Conservation (phyloP, 371 early-diverging fungal genomes). For the Mortierella sp. region DNA sequence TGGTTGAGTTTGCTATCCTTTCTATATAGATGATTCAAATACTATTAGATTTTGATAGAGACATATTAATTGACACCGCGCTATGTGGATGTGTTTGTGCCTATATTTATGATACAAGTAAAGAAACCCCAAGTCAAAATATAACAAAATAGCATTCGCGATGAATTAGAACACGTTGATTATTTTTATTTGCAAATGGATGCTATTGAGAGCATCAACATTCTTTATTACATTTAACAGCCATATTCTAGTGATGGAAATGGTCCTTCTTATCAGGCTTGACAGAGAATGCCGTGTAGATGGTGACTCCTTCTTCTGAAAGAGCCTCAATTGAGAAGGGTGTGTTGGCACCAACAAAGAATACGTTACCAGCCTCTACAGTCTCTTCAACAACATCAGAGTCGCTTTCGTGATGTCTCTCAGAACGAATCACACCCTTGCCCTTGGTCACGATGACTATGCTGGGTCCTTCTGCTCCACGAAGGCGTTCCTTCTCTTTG, state of each 20-base stretch:
- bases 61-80: no score
- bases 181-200: constrained; percentile 17
- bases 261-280: constrained; percentile 56
- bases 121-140: background rate
- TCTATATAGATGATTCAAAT: background rate
- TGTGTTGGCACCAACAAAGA: constrained; percentile 74
- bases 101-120: background rate
- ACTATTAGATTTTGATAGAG: background rate
- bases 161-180: background rate
- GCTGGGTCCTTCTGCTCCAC: constrained; percentile 84
- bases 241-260: constrained; percentile 26
- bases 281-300: constrained; percentile 74
- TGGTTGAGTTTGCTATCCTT: constrained; percentile 57
- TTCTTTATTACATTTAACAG: background rate
- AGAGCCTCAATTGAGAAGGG: constrained; percentile 61
- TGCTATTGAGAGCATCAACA: background rate
- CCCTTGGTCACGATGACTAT: constrained; percentile 88
- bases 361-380: constrained; percentile 70
- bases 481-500: constrained; percentile 63
- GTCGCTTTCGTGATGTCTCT: constrained; percentile 36
- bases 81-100: background rate
- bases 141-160: no score
- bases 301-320: constrained; percentile 60
- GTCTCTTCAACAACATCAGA: constrained; percentile 43
- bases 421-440: constrained; percentile 60